Evolutionary conservation across 2,329 filamentous ascomycete genomes (phyloP), one percentile per base, ranked within the genome.

Genomic region (Aspergillus fumigatus): DNA sequence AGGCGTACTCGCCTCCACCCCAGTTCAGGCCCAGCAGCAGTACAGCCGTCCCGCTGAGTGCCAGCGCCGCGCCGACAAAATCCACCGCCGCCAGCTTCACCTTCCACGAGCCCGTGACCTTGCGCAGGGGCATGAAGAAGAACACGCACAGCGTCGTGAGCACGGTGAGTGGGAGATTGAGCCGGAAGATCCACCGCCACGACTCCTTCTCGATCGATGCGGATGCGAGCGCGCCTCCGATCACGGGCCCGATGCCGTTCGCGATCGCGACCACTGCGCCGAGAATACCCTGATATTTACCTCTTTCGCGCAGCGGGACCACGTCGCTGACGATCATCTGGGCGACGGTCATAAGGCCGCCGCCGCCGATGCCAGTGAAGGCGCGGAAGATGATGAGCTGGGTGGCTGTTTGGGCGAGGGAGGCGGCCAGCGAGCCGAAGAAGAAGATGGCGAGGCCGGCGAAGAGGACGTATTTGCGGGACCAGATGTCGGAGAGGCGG

Each of bases 271-370:
- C 79, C 0, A 82, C 79, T 0, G 79, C 76, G 2, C 80, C 82
- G 2, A 65, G 51, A 29, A 68, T 69, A 29, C 79, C 86, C 69
- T 92, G 89, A 63, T 75, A 83, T 65, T 83, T 84, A 3, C 84
- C 84, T 57, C 84, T 72, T 61, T 84, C 79, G 60, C 83, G 78
- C 3, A 86, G 72, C 1, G 82, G 81, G 0, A 85, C 82, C 4
- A 86, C 74, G 62, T 86, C 84, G n/a, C 77, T 81, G 10, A 86
- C 79, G 47, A 86, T 84, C 69, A 86, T 85, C 75, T 84, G 84
- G 5, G 79, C 74, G 26, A 86, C 71, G 3, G 80, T 82, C 55
- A 79, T 80, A 29, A 88, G 78, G 1, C 85, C 85, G 1, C 85
- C 85, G 43, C 80, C 81, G 9, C 83, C 84, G 11, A 87, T 74